Evolutionary conservation across 2,329 filamentous ascomycete species (phyloP).

Genomic region (Fusarium veterinarium): DNA sequence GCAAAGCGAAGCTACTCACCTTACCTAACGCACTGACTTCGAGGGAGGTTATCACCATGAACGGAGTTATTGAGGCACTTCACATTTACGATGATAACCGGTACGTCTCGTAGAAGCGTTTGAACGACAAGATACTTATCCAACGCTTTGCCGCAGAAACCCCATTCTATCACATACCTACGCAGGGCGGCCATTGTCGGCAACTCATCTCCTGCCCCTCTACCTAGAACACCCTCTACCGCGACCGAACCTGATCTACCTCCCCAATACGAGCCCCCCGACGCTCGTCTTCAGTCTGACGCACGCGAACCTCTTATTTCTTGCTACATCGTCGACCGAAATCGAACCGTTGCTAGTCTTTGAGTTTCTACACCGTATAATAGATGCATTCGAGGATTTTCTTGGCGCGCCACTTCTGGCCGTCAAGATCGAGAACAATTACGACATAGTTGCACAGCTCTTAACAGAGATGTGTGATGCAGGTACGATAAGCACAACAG

Average conservation of each 20-base stretch:
- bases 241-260: conserved; percentile 86
- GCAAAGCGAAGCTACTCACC: conserved; percentile 20
- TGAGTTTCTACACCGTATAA: conserved; percentile 92
- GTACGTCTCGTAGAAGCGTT: conserved; percentile 57
- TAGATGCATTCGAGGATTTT: conserved; percentile 95
- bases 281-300: conserved; percentile 88
- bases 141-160: conserved; percentile 65
- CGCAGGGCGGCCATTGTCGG: conserved; percentile 81
- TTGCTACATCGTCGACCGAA: conserved; percentile 86
- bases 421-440: conserved; percentile 86
- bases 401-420: conserved; percentile 87
- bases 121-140: conserved; percentile 14
- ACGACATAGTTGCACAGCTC: conserved; percentile 93
- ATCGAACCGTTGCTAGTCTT: conserved; percentile 89
- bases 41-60: conserved; percentile 68
- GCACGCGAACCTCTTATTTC: conserved; percentile 89
- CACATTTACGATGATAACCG: conserved; percentile 98
- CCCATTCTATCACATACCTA: conserved; percentile 91
- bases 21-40: conserved; percentile 20
- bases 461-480: conserved; percentile 97
- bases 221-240: conserved; percentile 86
- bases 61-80: conserved; percentile 90
- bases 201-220: conserved; percentile 81
- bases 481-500: conserved; percentile 88
- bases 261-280: conserved; percentile 83